phyloP scores from a whole-genome alignment of 805 yeast genomes.

The Sugiyamaella mastotermitis region DNA sequence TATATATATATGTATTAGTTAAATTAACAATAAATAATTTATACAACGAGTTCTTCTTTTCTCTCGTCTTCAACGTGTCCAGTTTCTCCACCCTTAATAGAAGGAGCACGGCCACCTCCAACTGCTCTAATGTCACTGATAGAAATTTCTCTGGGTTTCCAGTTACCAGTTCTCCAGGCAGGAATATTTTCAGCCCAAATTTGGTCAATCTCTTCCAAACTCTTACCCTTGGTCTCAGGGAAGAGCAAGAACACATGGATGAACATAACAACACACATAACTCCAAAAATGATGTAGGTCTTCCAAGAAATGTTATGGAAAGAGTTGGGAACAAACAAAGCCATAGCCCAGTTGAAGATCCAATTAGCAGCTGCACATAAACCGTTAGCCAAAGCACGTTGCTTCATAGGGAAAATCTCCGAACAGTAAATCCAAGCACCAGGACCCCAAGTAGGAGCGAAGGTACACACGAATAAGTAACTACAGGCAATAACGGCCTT shows the following conservation, averaged over 20 bases:
- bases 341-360: constrained; percentile 45
- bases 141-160: constrained; percentile 42
- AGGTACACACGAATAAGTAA: constrained; percentile 62
- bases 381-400: constrained; percentile 49
- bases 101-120: constrained; percentile 27
- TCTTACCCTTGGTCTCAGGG: constrained; percentile 25
- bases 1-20: no score
- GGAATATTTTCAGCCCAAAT: constrained; percentile 3
- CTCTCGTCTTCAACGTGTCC: no score
- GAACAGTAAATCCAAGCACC: constrained; percentile 45
- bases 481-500: constrained; percentile 46
- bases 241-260: constrained; percentile 33
- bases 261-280: constrained; percentile 44
- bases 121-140: constrained; percentile 22
- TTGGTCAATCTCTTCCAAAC: constrained; percentile 25
- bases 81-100: no score
- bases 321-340: constrained; percentile 53
- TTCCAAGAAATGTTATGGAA: constrained; percentile 47
- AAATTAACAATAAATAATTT: no score
- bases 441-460: constrained; percentile 82
- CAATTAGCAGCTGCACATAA: constrained; percentile 40
- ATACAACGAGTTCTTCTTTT: no score
- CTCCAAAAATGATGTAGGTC: constrained; percentile 57
- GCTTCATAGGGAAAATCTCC: constrained; percentile 41
- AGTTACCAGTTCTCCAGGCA: constrained; percentile 78